These are phyloP conservation scores for Trametes punicea DNA, from an alignment of 768 basidiomycete species.

Conservation along the genomic window DNA sequence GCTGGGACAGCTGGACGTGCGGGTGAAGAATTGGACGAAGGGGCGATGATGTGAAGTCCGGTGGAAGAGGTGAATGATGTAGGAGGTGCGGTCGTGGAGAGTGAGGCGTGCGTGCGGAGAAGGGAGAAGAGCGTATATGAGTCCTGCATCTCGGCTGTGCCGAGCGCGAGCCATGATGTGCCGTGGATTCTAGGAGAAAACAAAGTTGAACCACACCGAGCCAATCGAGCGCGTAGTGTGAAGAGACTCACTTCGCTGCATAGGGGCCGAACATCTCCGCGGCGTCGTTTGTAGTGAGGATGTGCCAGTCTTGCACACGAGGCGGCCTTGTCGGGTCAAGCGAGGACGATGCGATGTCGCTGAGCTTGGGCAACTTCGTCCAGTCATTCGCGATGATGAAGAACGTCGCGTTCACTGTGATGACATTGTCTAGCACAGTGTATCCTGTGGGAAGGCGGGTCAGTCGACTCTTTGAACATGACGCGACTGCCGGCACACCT, in stretches of 20 bases:
- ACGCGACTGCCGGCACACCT: conserved; percentile 14
- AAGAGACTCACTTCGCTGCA: conserved; percentile 28
- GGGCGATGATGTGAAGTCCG: conserved; percentile 21
- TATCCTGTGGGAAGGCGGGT: conserved; percentile 50
- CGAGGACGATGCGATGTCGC: conserved; percentile 44
- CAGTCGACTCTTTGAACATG: conserved; percentile 3
- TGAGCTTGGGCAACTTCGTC: conserved; percentile 54
- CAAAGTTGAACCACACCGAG: background rate
- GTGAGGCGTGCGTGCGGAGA: conserved; percentile 66
- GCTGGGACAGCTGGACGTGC: conserved; percentile 34
- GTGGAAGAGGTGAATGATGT: conserved; percentile 24
- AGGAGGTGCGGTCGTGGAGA: conserved; percentile 17
- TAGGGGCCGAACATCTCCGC: conserved; percentile 26
- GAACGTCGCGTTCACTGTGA: conserved; percentile 66
- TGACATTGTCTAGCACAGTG: conserved; percentile 80
- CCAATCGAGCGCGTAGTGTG: background rate
- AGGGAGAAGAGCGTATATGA: conserved; percentile 74
- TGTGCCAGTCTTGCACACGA: conserved; percentile 54
- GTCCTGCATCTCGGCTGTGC: conserved; percentile 41
- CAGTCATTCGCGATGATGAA: conserved; percentile 72
- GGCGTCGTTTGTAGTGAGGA: conserved; percentile 26
- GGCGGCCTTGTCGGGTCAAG: conserved; percentile 38
- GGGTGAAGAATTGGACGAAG: conserved; percentile 12
- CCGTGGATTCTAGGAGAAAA: conserved; percentile 23
- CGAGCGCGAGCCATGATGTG: conserved; percentile 47